A percentile compares a stretch with the other conserved stretches of the same genome.
Evolutionary conservation across 2,329 filamentous ascomycete genomes (phyloP).

Genomic region (Lithohypha guttulata): DNA sequence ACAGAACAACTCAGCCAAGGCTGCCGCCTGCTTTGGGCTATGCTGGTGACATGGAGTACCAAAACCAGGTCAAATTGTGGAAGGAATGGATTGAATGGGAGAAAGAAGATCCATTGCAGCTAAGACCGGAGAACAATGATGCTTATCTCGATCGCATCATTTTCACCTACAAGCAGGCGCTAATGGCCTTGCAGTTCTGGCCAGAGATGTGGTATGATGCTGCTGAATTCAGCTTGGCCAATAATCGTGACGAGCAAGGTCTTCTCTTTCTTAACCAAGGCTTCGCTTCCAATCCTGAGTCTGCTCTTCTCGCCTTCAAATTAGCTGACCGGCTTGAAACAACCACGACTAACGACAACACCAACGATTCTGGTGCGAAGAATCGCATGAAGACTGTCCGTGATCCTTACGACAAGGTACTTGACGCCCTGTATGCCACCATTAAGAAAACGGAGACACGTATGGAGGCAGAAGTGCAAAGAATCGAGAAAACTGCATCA

Average conservation of each 20-base stretch:
- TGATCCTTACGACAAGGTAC: constrained; percentile 69
- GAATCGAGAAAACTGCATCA: constrained; percentile 41
- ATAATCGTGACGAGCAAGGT: constrained; percentile 60
- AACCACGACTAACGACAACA: constrained; percentile 65
- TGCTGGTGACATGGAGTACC: constrained; percentile 74
- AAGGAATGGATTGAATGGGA: constrained; percentile 93
- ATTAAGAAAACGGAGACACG: constrained; percentile 59
- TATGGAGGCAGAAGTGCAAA: constrained; percentile 51
- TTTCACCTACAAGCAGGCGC: constrained; percentile 84
- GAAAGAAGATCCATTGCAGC: constrained; percentile 77
- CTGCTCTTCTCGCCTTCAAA: constrained; percentile 78
- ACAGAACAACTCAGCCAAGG: constrained; percentile 65
- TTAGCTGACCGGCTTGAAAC: constrained; percentile 79
- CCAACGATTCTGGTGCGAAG: constrained; percentile 51
- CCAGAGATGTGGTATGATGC: constrained; percentile 94
- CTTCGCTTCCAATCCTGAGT: constrained; percentile 83
- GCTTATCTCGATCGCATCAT: constrained; percentile 68
- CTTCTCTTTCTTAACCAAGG: constrained; percentile 72
- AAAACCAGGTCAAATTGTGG: constrained; percentile 78
- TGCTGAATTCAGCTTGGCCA: constrained; percentile 81
- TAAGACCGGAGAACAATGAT: constrained; percentile 68
- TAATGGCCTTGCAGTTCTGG: constrained; percentile 90
- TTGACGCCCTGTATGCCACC: constrained; percentile 80
- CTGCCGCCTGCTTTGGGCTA: constrained; percentile 77
- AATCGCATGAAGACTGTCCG: constrained; percentile 62